A percentile compares a stretch with the other conserved stretches of the same genome.
These are phyloP conservation scores for Lasiosphaeria ovina DNA, from an alignment of 495 filamentous ascomycete genomes.

Conservation along the genomic window DNA sequence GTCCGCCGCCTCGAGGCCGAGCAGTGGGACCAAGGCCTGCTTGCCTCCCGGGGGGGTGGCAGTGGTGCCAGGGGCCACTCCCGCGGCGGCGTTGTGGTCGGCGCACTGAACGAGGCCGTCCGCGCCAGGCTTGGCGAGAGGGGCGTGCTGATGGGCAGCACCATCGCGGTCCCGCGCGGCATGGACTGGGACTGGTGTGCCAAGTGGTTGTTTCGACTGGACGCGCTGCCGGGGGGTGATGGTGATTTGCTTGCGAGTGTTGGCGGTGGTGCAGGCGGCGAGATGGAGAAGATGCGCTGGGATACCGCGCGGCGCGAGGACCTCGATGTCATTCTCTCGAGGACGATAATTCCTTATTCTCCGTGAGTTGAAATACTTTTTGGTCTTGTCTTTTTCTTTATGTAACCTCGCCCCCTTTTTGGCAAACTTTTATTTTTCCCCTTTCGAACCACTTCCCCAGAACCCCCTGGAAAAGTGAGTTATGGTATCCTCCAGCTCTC, in stretches of 20 bases:
- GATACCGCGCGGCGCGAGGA: conserved; percentile 31
- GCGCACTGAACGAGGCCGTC: conserved; percentile 34
- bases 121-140: conserved; percentile 21
- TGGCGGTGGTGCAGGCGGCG: too few relatives aligned
- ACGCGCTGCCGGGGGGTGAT: conserved; percentile 24
- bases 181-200: conserved; percentile 34
- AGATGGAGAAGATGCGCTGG: conserved; percentile 26
- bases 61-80: background rate
- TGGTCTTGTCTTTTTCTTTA: background rate
- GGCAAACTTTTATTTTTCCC: background rate
- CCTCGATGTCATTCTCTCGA: conserved; percentile 30
- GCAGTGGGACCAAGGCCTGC: background rate
- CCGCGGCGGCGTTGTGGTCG: conserved; percentile 25
- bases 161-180: background rate
- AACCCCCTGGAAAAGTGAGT: background rate
- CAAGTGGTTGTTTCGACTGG: conserved; percentile 44
- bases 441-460: background rate
- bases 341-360: conserved; percentile 34
- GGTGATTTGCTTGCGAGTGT: conserved; percentile 14
- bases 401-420: background rate
- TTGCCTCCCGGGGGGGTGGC: background rate
- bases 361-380: conserved; percentile 32
- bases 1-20: conserved; percentile 10
- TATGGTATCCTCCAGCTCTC: background rate
- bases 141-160: conserved; percentile 26